phyloP scores from a whole-genome alignment of 164 flowering plant genomes.

The Malania oleifera region DNA sequence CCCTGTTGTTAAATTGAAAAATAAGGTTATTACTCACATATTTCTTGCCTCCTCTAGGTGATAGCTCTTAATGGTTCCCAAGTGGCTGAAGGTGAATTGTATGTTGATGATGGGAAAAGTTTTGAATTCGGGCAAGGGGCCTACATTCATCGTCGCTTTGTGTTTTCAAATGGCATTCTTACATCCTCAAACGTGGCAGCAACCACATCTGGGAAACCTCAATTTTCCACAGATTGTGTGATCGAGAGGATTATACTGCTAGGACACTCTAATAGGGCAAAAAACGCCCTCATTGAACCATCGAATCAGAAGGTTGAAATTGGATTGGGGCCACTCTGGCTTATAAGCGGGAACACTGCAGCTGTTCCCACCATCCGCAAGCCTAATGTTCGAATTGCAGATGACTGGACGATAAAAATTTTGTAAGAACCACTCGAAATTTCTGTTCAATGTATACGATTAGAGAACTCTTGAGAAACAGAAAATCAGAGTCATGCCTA shows the following conservation, averaged over 20 bases:
- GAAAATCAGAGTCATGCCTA: too few relatives aligned
- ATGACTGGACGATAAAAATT: constrained; percentile 81
- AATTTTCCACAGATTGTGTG: constrained; percentile 43
- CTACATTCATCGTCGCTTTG: constrained; percentile 77
- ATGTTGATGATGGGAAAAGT: constrained; percentile 92
- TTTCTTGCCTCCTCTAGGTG: constrained; percentile 40
- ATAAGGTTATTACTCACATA: neutral
- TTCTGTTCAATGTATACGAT: neutral
- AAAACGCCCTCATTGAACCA: constrained; percentile 66
- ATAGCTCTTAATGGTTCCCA: constrained; percentile 76
- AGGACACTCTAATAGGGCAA: constrained; percentile 45
- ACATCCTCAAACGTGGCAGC: constrained; percentile 46
- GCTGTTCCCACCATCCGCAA: constrained; percentile 58
- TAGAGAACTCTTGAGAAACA: too few relatives aligned
- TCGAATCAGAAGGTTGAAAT: constrained; percentile 46
- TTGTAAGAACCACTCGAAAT: constrained; percentile 25
- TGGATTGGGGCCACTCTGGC: constrained; percentile 61
- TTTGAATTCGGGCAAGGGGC: constrained; percentile 75
- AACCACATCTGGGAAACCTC: constrained; percentile 18
- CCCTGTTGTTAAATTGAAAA: neutral
- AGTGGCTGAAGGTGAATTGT: constrained; percentile 91
- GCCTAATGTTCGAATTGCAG: constrained; percentile 61
- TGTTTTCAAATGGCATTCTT: constrained; percentile 69
- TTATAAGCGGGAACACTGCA: constrained; percentile 31
- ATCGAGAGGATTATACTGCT: constrained; percentile 82